Evolutionary conservation across 176 grass and related monocot genomes (phyloP), one percentile per base, ranked within the genome.

Genomic region (Bonia amplexicaulis): DNA sequence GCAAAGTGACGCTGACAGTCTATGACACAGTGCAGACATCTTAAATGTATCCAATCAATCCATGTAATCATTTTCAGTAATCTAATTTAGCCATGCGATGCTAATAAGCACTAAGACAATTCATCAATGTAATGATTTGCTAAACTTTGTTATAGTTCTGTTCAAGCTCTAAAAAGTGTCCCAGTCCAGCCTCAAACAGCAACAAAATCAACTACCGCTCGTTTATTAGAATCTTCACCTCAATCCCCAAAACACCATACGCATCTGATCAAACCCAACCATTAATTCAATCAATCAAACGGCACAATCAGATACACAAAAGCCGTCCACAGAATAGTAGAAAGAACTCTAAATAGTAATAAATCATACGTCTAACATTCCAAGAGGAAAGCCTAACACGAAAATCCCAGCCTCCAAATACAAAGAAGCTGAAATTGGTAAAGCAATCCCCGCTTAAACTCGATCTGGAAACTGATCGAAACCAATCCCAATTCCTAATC

Each of bases 31-130:
- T 51, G 40, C 20, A 90, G 52, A 45, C 74, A 69, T 14, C 9
- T 20, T 54, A 51, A 86, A 33, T 80, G 48, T 17, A 20, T 65
- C 52, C 61, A 81, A 85, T 89, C 44, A 49, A n/a, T 11, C 14
- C 45, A 26, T 48, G 23, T 22, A 45, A 89, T 81, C 51, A 85
- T 85, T 25, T n/a, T 2, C 75, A 14, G 22, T 22, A 84, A 74
- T 52, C 58, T 55, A 22, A 57, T 40, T 33, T 7, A 17, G 31
- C 48, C 23, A 47, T 69, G 22, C n/a, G 73, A 3, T 51, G 49
- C 29, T 29, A 52, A 41, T 55, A 40, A 3, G 51, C 29, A 19
- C 47, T n/a, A 55, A 42, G 49, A 27, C 17, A 42, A 46, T 20
- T 68, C 65, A 68, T 68, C 1, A 16, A 46, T 16, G 37, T 12